phyloP scores from a whole-genome alignment of 495 filamentous ascomycete species.

The Pseudotulostoma volvatum region DNA sequence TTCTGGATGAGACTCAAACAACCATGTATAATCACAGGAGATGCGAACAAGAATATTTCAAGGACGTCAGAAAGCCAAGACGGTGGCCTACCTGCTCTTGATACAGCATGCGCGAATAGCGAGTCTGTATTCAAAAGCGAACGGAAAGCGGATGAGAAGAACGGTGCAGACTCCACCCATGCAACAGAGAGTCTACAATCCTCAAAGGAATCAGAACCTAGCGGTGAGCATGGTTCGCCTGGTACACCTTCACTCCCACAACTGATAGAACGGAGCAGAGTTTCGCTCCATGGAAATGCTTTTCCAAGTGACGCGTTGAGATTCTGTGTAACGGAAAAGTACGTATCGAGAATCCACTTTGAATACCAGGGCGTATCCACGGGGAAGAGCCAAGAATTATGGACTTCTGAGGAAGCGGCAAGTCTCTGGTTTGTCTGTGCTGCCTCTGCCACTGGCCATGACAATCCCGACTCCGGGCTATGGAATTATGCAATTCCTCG shows the following conservation, averaged over 20 bases:
- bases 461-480: slow-evolving; percentile 33
- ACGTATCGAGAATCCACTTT: slow-evolving; percentile 3
- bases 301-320: slow-evolving; percentile 3
- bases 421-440: slow-evolving; percentile 43
- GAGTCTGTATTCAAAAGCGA: slow-evolving; percentile 1
- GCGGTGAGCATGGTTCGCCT: neutral
- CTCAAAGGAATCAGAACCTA: neutral
- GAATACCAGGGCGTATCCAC: slow-evolving; percentile 5
- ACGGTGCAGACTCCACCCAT: slow-evolving; percentile 7
- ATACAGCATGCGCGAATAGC: neutral
- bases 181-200: neutral
- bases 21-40: slow-evolving; percentile 8
- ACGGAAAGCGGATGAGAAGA: slow-evolving; percentile 2
- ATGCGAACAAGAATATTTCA: slow-evolving; percentile 1
- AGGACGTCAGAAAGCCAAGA: neutral
- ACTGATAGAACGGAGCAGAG: neutral
- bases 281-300: neutral
- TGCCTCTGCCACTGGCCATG: slow-evolving; percentile 35
- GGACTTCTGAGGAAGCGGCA: slow-evolving; percentile 4
- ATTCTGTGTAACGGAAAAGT: slow-evolving; percentile 1
- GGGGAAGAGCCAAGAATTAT: slow-evolving; percentile 8
- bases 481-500: slow-evolving; percentile 46
- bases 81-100: neutral
- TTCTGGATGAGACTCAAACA: slow-evolving; percentile 42
- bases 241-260: neutral